Conservation (phyloP, 2,329 filamentous ascomycete genomes). For the Colletotrichum magnum region DNA sequence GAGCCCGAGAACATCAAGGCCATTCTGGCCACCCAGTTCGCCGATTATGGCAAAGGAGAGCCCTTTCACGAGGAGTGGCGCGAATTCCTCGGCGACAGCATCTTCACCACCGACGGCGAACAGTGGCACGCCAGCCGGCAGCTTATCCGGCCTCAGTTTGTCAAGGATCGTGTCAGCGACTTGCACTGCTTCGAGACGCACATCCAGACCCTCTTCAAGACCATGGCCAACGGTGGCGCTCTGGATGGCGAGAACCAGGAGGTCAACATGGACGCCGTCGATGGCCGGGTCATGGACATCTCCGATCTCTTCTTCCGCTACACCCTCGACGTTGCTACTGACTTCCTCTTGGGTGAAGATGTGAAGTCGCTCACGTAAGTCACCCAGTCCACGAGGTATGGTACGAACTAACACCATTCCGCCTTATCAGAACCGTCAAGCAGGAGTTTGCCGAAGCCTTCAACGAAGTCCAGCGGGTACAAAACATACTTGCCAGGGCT, state of each 20-base stretch:
- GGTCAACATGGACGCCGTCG: slow-evolving; percentile 74
- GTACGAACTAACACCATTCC: slow-evolving; percentile 11
- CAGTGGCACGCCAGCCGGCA: slow-evolving; percentile 86
- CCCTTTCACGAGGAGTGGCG: slow-evolving; percentile 82
- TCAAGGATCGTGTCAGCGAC: slow-evolving; percentile 86
- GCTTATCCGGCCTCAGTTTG: slow-evolving; percentile 88
- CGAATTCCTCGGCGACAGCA: slow-evolving; percentile 81
- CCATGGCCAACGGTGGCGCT: slow-evolving; percentile 72
- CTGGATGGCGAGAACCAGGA: slow-evolving; percentile 72
- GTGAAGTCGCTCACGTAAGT: slow-evolving; percentile 73
- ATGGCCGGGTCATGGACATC: slow-evolving; percentile 77
- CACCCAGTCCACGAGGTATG: neutral
- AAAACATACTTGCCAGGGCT: slow-evolving; percentile 75
- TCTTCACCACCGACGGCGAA: slow-evolving; percentile 85
- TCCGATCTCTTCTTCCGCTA: slow-evolving; percentile 86
- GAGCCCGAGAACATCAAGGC: slow-evolving; percentile 95
- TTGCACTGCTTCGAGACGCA: slow-evolving; percentile 86
- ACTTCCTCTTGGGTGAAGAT: slow-evolving; percentile 86
- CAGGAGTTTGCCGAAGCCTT: slow-evolving; percentile 86
- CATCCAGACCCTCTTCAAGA: slow-evolving; percentile 78
- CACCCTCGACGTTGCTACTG: slow-evolving; percentile 87
- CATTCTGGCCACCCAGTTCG: slow-evolving; percentile 87
- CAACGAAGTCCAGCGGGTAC: slow-evolving; percentile 81
- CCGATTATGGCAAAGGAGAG: slow-evolving; percentile 85
- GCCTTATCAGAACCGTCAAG: slow-evolving; percentile 62